Evolutionary conservation across 495 filamentous ascomycete species (phyloP).

Genomic region (Lophium mytilinum): DNA sequence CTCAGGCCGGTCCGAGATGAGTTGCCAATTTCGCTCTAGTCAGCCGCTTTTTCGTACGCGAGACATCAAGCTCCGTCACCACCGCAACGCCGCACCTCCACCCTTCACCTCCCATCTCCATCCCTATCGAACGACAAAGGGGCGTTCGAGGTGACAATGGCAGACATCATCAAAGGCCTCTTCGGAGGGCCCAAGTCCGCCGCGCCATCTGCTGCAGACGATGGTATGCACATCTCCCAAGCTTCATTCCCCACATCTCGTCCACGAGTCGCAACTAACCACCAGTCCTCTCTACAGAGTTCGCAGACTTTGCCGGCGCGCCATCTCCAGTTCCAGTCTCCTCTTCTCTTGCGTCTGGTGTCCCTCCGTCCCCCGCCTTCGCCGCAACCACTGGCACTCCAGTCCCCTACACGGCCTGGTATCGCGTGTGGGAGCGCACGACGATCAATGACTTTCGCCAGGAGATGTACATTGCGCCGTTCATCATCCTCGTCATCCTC

Average conservation of each 20-base stretch:
- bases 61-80: too few species aligned
- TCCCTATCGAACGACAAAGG: neutral
- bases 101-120: too few species aligned
- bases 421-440: conserved; percentile 87
- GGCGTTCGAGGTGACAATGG: conserved; percentile 18
- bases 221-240: conserved; percentile 13
- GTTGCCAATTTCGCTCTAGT: too few species aligned
- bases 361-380: conserved; percentile 42
- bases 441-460: conserved; percentile 71
- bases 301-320: conserved; percentile 41
- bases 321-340: conserved; percentile 36
- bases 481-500: conserved; percentile 63
- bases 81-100: too few species aligned
- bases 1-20: too few species aligned
- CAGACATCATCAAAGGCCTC: conserved; percentile 31
- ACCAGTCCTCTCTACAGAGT: conserved; percentile 31
- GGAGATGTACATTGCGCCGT: conserved; percentile 72
- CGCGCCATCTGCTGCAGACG: conserved; percentile 18
- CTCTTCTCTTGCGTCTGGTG: conserved; percentile 32
- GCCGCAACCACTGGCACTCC: conserved; percentile 26
- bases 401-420: conserved; percentile 83
- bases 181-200: conserved; percentile 30
- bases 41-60: too few species aligned
- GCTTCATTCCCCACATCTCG: neutral
- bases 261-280: neutral